Conservation (phyloP, 768 basidiomycete species). For the Russula brevipes region DNA sequence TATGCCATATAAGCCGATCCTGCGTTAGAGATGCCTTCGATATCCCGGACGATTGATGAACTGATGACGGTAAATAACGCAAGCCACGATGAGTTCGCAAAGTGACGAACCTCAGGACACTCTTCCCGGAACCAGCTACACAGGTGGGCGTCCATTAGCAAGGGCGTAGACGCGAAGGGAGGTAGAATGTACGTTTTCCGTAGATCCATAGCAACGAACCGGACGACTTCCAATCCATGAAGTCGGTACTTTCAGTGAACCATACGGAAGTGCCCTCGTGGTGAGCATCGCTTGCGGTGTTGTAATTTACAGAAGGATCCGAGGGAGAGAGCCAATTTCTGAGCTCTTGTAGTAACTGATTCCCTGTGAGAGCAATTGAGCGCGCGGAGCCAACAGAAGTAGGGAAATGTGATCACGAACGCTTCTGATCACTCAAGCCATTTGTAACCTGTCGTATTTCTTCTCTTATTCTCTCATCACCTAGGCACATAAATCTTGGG, state of each 20-base stretch:
- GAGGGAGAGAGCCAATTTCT: background rate
- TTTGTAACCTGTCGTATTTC: background rate
- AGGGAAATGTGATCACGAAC: background rate
- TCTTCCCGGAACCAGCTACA: background rate
- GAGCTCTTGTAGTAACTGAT: background rate
- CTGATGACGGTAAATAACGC: background rate
- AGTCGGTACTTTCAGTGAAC: background rate
- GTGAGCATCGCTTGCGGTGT: background rate
- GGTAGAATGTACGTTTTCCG: too few species aligned
- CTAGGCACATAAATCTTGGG: background rate
- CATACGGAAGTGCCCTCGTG: background rate
- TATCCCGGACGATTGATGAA: background rate
- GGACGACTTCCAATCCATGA: background rate
- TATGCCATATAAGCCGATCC: background rate
- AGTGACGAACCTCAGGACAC: background rate
- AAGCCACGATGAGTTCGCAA: too few species aligned
- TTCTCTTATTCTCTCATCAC: background rate
- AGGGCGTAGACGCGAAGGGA: background rate
- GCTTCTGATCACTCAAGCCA: background rate
- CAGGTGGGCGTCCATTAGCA: background rate
- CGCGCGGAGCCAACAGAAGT: too few species aligned
- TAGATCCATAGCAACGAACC: too few species aligned
- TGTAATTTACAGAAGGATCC: background rate
- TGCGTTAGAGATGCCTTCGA: background rate
- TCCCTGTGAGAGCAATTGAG: background rate